Evolutionary conservation across 2,329 filamentous ascomycete species (phyloP), one percentile per base, ranked within the genome.

Genomic region (Cryphonectria carpinicola): DNA sequence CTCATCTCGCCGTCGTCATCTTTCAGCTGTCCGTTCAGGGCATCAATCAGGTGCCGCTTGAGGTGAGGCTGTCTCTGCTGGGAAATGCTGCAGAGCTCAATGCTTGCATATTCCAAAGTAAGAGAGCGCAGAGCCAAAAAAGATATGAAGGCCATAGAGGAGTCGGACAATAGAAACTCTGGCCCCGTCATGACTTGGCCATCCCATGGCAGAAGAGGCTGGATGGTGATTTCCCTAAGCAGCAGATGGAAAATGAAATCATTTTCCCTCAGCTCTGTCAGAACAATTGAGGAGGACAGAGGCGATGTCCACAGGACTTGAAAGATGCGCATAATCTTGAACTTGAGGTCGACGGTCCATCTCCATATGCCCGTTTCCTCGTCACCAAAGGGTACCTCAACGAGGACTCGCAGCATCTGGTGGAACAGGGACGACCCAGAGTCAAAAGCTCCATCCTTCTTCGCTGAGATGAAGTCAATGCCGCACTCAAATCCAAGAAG

Each of bases 401-500:
- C 84, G 46, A 92, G 84, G n/a, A 96, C 85, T 17, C 88, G 86
- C 65, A 97, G 82, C 65, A 98, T 87, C 13, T 89, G 88, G 81
- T 99, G 95, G 78, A 99, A 94, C 19, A 99, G 83, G 0, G 96
- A 95, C 28, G 87, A 87, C 19, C 89, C 88, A 22, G 88, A 84
- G 17, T 90, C 88, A 79, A 97, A 97, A 2, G 92, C 81, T 64
- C 94, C 88, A 39, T 90, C 87, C 1, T 89, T 82, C 66, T 92
- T 86, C 43, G 96, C 83, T 35, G 89, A 89, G 2, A 98, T 84
- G 13, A 87, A 87, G 73, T 90, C 90, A 49, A 91, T 88, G 60
- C 90, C 88, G 76, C 94, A 97, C 69, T 88, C 88, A 79, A 99
- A 98, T 0, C 96, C 96, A 6, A 99, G 88, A 1, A 99, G 84